These are phyloP conservation scores for Penicillium hordei DNA, from an alignment of 2,329 filamentous ascomycete genomes.

Conservation along the genomic window DNA sequence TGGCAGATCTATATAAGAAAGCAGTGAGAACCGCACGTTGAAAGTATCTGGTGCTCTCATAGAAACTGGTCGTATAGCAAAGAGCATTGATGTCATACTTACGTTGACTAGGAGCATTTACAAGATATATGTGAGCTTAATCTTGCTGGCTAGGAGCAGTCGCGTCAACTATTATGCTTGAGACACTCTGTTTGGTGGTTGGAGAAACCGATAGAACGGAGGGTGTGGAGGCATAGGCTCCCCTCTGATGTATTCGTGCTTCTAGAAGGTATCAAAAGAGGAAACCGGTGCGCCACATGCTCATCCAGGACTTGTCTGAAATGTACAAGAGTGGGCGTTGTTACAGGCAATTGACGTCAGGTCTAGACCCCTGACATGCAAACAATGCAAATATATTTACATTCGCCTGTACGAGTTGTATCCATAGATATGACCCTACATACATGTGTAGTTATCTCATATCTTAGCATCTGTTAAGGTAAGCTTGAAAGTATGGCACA, in stretches of 20 bases:
- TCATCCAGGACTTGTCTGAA: slow-evolving; percentile 10
- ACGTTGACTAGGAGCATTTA: slow-evolving; percentile 18
- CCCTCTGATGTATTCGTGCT: slow-evolving; percentile 4
- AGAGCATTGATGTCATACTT: slow-evolving; percentile 35
- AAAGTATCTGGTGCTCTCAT: background rate
- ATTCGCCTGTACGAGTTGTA: background rate
- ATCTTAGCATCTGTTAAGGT: background rate
- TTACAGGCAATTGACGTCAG: slow-evolving; percentile 21
- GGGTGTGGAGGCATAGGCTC: slow-evolving; percentile 12
- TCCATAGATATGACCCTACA: background rate
- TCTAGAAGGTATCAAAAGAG: slow-evolving; percentile 7
- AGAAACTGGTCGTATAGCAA: background rate
- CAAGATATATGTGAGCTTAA: slow-evolving; percentile 8
- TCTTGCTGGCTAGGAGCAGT: slow-evolving; percentile 9
- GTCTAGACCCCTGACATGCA: background rate
- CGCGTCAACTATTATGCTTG: slow-evolving; percentile 14
- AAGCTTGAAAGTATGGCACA: background rate
- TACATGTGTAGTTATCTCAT: background rate
- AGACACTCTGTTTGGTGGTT: slow-evolving; percentile 17
- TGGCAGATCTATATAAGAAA: slow-evolving; percentile 26
- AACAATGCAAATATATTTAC: slow-evolving; percentile 12
- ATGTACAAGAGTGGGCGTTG: slow-evolving; percentile 13
- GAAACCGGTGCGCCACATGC: slow-evolving; percentile 12
- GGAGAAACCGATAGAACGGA: slow-evolving; percentile 8
- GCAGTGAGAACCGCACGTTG: background rate